Evolutionary conservation across 2,329 filamentous ascomycete species (phyloP), one percentile per base, ranked within the genome.

Genomic region (Dothistroma pini): DNA sequence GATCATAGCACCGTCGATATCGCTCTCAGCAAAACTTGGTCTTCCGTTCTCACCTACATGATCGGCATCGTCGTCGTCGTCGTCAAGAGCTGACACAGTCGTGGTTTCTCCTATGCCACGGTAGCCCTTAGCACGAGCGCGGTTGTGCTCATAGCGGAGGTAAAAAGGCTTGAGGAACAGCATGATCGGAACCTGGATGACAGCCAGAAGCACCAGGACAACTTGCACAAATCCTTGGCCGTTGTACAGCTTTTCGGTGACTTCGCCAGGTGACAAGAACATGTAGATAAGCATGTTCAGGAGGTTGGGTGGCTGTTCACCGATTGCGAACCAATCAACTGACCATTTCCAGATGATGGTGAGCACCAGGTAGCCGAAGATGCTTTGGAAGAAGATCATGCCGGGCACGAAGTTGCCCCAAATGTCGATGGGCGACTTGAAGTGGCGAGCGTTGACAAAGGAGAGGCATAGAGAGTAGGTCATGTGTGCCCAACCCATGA

Each of bases 281-380:
- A 99, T 99, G 84, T 97, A 97, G 72, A 99, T 99, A 72, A 99
- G 83, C 93, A 97, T 97, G 84, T 99, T 99, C 64, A 99, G 80
- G 62, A 99, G 82, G 71, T 92, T 91, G 2, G 96, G 95, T 1
- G 96, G 91, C 64, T 85, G 83, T 68, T 83, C 75, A 47, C 82
- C 86, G 48, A 82, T 83, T 11, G 82, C 86, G 53, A 79, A 79
- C 95, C 95, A 99, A 76, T 99, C 88, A 41, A 96, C 84, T 10
- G 85, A 89, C 95, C 96, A 99, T 79, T 99, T 99, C 84, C 96
- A 97, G 69, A 99, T 79, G 72, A 99, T 97, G 71, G 90, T 91
- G 72, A 97, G 81, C 53, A 96, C 90, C 19, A 99, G 85, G 74
- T 99, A 99, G 56, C 95, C 95, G 68, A 99, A 99, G 74, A 99